Conservation (phyloP, 257 asterid genomes). For the Mentha longifolia region DNA sequence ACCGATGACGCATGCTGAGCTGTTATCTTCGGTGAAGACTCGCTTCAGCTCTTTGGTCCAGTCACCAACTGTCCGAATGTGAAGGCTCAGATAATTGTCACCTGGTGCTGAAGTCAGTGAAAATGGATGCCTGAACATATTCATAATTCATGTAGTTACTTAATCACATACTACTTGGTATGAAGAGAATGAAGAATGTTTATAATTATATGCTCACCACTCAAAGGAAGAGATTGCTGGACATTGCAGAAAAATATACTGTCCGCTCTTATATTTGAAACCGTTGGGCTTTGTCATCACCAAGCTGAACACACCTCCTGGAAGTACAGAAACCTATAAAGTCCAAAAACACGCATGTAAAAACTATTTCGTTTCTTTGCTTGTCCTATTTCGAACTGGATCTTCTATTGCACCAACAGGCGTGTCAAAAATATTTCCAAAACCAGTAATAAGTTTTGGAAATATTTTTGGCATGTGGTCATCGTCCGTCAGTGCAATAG, state of each 20-base stretch:
- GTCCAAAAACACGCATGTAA: constrained; percentile 30
- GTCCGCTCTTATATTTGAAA: constrained; percentile 89
- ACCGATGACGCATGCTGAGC: constrained; percentile 61
- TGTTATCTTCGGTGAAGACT: constrained; percentile 63
- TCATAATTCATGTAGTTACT: constrained; percentile 38
- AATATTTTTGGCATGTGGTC: too few species aligned
- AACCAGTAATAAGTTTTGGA: too few species aligned
- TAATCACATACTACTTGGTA: neutral
- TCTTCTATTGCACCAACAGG: too few species aligned
- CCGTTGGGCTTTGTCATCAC: constrained; percentile 84
- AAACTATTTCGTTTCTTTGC: neutral
- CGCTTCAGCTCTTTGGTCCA: constrained; percentile 67
- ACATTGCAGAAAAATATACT: constrained; percentile 79
- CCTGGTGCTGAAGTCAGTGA: constrained; percentile 97
- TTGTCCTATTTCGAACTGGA: neutral
- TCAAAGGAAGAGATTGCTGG: constrained; percentile 86
- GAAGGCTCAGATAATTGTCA: constrained; percentile 81
- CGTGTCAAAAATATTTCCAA: too few species aligned
- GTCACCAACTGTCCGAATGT: constrained; percentile 85
- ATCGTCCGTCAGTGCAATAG: too few species aligned
- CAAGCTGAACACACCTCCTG: constrained; percentile 93
- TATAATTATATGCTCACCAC: constrained; percentile 47
- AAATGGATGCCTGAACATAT: constrained; percentile 87
- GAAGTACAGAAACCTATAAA: constrained; percentile 85
- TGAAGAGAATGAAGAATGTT: too few species aligned